These are phyloP conservation scores for Dipteronia sinensis DNA, from an alignment of 345 rosid genomes.

Conservation along the genomic window DNA sequence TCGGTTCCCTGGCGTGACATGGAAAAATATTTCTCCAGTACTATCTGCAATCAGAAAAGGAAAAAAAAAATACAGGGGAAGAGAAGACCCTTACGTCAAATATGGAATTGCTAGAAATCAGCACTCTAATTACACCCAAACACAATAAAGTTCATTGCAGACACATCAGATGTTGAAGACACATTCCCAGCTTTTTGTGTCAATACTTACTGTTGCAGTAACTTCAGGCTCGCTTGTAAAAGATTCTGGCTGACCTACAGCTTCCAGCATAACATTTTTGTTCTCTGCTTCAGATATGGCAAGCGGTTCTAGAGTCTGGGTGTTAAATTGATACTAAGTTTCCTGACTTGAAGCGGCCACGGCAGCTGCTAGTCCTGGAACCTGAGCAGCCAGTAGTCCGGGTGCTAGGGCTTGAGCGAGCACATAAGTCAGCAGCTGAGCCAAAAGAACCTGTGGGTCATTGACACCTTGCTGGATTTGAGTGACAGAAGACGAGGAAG, in stretches of 20 bases:
- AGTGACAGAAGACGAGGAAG: constrained; percentile 27
- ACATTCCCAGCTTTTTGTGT: constrained; percentile 59
- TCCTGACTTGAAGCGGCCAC: constrained; percentile 6
- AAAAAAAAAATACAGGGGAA: background rate
- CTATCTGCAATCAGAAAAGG: constrained; percentile 52
- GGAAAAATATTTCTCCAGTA: constrained; percentile 80
- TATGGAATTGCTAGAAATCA: background rate
- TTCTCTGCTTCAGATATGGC: constrained; percentile 9
- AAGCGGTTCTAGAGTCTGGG: constrained; percentile 7
- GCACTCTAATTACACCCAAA: background rate
- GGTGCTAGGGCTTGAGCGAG: constrained; percentile 35
- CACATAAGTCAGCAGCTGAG: constrained; percentile 40
- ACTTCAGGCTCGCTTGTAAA: background rate
- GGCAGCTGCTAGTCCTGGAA: constrained; percentile 11
- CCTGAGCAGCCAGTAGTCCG: constrained; percentile 17
- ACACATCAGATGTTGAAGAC: too few relatives aligned
- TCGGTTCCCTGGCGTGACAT: constrained; percentile 60
- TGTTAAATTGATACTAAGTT: background rate
- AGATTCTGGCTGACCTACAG: constrained; percentile 7
- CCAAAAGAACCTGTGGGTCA: constrained; percentile 48
- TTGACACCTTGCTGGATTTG: constrained; percentile 32
- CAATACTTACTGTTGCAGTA: background rate
- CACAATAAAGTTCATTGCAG: constrained; percentile 10
- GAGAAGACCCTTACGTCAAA: background rate
- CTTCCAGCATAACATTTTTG: background rate